Evolutionary conservation across 2,329 filamentous ascomycete genomes (phyloP), one percentile per base, ranked within the genome.

Genomic region (Colletotrichum spinosum): DNA sequence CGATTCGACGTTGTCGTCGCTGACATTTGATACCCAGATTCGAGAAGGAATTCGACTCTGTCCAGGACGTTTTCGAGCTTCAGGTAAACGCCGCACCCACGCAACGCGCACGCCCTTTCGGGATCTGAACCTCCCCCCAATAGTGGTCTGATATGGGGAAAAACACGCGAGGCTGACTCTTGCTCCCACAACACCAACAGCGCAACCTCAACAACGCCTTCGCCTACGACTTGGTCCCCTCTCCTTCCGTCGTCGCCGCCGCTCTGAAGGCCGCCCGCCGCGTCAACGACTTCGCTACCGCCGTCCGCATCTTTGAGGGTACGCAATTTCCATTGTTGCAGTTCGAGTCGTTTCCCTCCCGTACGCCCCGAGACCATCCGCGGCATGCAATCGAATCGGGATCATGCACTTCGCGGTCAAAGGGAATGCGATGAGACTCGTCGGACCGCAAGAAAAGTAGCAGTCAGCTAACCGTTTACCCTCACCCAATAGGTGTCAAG

Each of bases 121-220:
- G 54, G 45, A 60, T 57, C 54, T 59, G 53, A 68, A 49, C 42
- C 59, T 56, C 42, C 59, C 53, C 56, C 52, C 57, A 56, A 57
- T 66, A 64, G 67, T 69, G 68, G 67, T 62, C 69, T 69, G 68
- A 71, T 69, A 68, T 25, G 39, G 25, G 25, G 4, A 52, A 35
- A n/a, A 51, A 42, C 51, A 55, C 49, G 37, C 63, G 44, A 66
- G 64, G 55, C 48, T 68, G 45, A 67, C 55, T 56, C 38, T 39
- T 17, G 46, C 55, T 25, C 4, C 25, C 25, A 50, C 57, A 50
- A 42, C 57, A 64, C 59, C 45, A 55, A 65, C 73, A 88, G 86
- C 92, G 94, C 82, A 97, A 97, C 86, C 87, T 97, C 78, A 99
- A 99, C 91, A 99, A 99, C 86, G 95, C 94, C 79, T 99, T 99